Evolutionary conservation across 768 basidiomycete genomes (phyloP).

Genomic region (Hygrocybe punicea): DNA sequence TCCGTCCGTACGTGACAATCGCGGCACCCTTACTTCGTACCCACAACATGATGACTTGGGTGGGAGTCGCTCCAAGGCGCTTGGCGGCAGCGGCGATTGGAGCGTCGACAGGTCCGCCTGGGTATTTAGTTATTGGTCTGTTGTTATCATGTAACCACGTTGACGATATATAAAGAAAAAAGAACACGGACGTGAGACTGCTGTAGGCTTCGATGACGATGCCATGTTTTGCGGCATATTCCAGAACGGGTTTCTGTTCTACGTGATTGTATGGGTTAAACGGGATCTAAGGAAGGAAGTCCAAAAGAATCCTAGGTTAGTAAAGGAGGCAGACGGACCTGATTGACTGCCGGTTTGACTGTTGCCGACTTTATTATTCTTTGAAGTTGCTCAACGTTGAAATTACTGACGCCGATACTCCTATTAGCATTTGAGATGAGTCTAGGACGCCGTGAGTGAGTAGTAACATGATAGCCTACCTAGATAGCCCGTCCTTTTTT

Average conservation of each 20-base stretch:
- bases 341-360: constrained; percentile 67
- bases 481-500: not conserved
- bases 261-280: constrained; percentile 60
- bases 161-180: too few relatives aligned
- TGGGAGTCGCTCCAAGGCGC: constrained; percentile 52
- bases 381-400: constrained; percentile 50
- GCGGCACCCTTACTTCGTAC: constrained; percentile 61
- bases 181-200: constrained; percentile 41
- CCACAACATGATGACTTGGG: constrained; percentile 71
- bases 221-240: constrained; percentile 45
- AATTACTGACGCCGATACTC: constrained; percentile 76
- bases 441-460: constrained; percentile 20
- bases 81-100: constrained; percentile 51
- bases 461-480: not conserved
- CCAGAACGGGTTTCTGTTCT: constrained; percentile 45
- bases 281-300: constrained; percentile 35
- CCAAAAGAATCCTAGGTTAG: not conserved
- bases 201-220: constrained; percentile 59
- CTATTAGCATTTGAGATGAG: constrained; percentile 26
- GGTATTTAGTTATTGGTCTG: constrained; percentile 56
- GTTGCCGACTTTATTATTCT: constrained; percentile 47
- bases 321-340: constrained; percentile 38
- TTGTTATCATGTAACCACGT: constrained; percentile 16
- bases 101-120: constrained; percentile 63
- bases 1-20: constrained; percentile 56